These are phyloP conservation scores for Exophiala sideris DNA, from an alignment of 2,329 filamentous ascomycete genomes.

Conservation along the genomic window DNA sequence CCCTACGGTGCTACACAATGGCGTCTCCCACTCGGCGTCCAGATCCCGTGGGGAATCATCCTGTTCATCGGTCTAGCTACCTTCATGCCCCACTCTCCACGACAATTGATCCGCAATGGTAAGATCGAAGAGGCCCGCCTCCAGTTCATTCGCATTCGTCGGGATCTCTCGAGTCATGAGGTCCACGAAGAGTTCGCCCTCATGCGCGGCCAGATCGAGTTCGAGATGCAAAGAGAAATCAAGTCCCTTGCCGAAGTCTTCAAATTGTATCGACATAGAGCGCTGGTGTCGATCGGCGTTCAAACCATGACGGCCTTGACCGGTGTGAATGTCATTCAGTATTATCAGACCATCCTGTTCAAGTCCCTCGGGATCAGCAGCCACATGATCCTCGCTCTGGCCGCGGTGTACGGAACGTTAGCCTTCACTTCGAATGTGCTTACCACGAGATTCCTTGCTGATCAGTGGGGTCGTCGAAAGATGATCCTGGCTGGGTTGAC, in stretches of 20 bases:
- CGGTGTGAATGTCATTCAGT: slow-evolving; percentile 80
- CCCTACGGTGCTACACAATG: slow-evolving; percentile 65
- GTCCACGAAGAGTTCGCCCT: slow-evolving; percentile 76
- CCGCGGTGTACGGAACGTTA: slow-evolving; percentile 85
- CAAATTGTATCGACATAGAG: slow-evolving; percentile 61
- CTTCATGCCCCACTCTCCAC: slow-evolving; percentile 80
- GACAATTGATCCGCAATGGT: slow-evolving; percentile 78
- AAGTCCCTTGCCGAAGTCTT: slow-evolving; percentile 54
- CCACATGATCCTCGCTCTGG: slow-evolving; percentile 59
- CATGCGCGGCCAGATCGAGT: slow-evolving; percentile 84
- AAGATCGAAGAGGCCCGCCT: slow-evolving; percentile 62
- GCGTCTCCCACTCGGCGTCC: slow-evolving; percentile 75
- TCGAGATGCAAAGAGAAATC: slow-evolving; percentile 64
- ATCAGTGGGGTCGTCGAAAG: slow-evolving; percentile 56
- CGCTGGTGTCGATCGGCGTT: slow-evolving; percentile 65
- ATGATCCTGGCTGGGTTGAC: slow-evolving; percentile 55
- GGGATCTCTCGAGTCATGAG: slow-evolving; percentile 71
- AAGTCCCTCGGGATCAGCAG: slow-evolving; percentile 55
- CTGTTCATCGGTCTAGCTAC: slow-evolving; percentile 66
- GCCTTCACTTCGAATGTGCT: slow-evolving; percentile 75
- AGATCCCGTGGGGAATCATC: slow-evolving; percentile 77
- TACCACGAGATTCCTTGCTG: slow-evolving; percentile 52
- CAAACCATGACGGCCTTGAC: slow-evolving; percentile 81
- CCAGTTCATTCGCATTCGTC: slow-evolving; percentile 66
- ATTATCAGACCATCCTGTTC: slow-evolving; percentile 60